These are phyloP conservation scores for sunflower (Helianthus annuus) DNA, from an alignment of 129 eudicot genomes.

Conservation along the genomic window HanXRQr2.0-SUNRISE NC_035435.2:56489264-56489763, in stretches of 20 bases:
- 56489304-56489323: conserved; percentile 94
- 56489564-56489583: not conserved
- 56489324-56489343: conserved; percentile 99
- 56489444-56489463: not conserved
- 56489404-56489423: conserved; percentile 1
- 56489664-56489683: too few species aligned
- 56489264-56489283: conserved; percentile 50
- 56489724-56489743: too few species aligned
- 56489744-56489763: too few species aligned
- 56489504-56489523: not conserved
- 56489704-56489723: too few species aligned
- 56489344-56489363: conserved; percentile 99
- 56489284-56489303: conserved; percentile 88
- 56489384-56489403: not conserved
- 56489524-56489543: not conserved
- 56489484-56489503: not conserved
- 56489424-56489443: not conserved
- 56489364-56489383: conserved; percentile 46
- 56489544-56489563: not conserved
- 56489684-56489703: too few species aligned
- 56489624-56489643: not conserved
- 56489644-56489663: not conserved
- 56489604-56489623: not conserved
- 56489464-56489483: not conserved
- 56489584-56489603: not conserved